Conservation (phyloP, 257 asterid genomes). For the Pogostemon cablin region DNA sequence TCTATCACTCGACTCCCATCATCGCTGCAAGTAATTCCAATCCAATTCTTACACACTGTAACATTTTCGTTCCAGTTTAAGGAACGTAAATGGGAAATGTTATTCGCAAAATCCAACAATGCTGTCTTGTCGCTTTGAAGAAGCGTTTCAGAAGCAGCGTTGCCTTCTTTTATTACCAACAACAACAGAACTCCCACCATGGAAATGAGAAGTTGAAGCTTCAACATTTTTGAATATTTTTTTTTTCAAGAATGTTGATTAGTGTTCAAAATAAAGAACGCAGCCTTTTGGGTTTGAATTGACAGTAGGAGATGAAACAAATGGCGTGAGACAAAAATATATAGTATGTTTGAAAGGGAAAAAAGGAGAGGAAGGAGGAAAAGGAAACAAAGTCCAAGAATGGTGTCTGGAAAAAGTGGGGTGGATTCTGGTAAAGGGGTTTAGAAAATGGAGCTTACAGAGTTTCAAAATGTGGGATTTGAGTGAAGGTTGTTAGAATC, state of each 20-base stretch:
- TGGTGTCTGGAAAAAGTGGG: conserved; percentile 42
- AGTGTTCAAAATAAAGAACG: conserved; percentile 36
- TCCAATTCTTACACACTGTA: conserved; percentile 73
- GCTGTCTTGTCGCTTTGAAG: conserved; percentile 69
- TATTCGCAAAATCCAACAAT: conserved; percentile 61
- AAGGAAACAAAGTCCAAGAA: conserved; percentile 50
- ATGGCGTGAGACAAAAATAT: conserved; percentile 27
- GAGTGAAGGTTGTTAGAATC: conserved; percentile 1
- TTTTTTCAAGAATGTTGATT: not conserved
- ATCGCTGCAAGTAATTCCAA: conserved; percentile 64
- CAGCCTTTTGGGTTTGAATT: conserved; percentile 27
- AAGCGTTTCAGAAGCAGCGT: conserved; percentile 31
- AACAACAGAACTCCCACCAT: conserved; percentile 41
- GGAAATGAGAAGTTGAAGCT: conserved; percentile 35
- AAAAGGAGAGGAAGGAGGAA: conserved; percentile 27
- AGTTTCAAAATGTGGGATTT: conserved; percentile 40
- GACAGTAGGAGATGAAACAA: conserved; percentile 30
- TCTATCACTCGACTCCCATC: conserved; percentile 73
- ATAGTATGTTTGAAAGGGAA: conserved; percentile 26
- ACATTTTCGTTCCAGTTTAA: conserved; percentile 58
- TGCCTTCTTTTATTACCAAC: conserved; percentile 32
- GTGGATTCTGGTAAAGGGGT: conserved; percentile 38
- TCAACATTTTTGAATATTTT: conserved; percentile 45
- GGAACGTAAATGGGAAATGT: conserved; percentile 55
- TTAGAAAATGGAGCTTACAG: conserved; percentile 35